These are phyloP conservation scores for Asterella californica DNA, from an alignment of 225 moss, liverwort and hornwort species.

Conservation along the genomic window DNA sequence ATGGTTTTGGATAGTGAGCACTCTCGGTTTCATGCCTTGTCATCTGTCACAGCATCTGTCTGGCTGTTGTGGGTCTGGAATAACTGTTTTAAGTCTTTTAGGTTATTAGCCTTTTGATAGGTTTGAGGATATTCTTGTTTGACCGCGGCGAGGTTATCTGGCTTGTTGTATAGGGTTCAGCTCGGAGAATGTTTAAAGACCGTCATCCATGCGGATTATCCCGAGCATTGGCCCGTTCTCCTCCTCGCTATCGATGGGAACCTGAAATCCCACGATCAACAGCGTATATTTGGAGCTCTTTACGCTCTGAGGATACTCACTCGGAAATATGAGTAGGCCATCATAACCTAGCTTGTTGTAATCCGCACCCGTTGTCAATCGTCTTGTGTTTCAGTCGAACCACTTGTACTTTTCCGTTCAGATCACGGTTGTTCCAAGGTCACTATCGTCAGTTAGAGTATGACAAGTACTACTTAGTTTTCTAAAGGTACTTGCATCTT, in stretches of 20 bases:
- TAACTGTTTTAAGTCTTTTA: too few species aligned
- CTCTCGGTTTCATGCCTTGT: not conserved
- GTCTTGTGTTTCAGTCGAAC: not conserved
- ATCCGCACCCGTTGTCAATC: not conserved
- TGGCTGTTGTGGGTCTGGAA: too few species aligned
- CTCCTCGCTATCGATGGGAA: slow-evolving; percentile 72
- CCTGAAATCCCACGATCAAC: slow-evolving; percentile 87
- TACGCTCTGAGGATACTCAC: slow-evolving; percentile 92
- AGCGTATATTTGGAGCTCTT: slow-evolving; percentile 88
- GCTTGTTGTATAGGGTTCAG: slow-evolving; percentile 53
- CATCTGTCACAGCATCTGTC: not conserved
- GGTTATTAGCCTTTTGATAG: too few species aligned
- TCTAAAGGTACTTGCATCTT: slow-evolving; percentile 52
- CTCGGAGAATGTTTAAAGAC: slow-evolving; percentile 99
- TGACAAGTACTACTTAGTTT: slow-evolving; percentile 61
- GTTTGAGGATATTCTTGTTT: not conserved
- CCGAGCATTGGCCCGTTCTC: slow-evolving; percentile 84
- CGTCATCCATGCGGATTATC: slow-evolving; percentile 94
- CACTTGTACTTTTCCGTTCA: not conserved
- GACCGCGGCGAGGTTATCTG: too few species aligned
- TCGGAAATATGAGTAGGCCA: slow-evolving; percentile 92
- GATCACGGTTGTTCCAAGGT: not conserved
- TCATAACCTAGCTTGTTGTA: not conserved
- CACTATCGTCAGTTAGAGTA: not conserved
- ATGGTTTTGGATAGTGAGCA: not conserved